These are phyloP conservation scores for Cafeteria roenbergensis DNA, from an alignment of 108 stramenopile species.

Conservation along the genomic window DNA sequence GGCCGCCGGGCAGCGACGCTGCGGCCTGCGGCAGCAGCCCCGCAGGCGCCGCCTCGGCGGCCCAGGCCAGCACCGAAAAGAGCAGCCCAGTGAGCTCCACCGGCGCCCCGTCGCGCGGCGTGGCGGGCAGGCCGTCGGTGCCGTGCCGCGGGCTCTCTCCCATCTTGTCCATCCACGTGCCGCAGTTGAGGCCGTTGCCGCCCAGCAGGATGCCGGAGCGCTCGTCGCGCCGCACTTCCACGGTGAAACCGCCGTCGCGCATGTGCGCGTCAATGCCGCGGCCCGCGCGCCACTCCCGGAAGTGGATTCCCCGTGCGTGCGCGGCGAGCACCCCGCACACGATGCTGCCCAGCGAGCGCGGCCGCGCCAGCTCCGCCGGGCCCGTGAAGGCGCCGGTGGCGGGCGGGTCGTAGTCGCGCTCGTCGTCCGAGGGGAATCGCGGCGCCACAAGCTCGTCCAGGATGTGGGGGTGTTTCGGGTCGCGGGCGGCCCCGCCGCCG, in stretches of 20 bases:
- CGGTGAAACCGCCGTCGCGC: not conserved
- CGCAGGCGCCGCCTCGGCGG: not conserved
- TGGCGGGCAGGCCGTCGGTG: conserved; percentile 3
- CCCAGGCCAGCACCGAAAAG: not conserved
- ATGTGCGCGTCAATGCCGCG: conserved; percentile 2
- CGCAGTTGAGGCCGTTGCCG: not conserved
- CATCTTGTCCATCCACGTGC: conserved; percentile 15
- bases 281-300: conserved; percentile 2
- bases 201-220: not conserved
- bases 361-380: not conserved
- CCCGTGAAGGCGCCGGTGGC: not conserved
- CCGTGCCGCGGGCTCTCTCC: not conserved
- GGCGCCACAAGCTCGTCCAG: not conserved
- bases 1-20: not conserved
- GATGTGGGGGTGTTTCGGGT: too few relatives aligned
- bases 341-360: not conserved
- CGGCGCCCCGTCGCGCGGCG: conserved; percentile 2
- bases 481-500: too few relatives aligned
- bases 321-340: not conserved
- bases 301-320: not conserved
- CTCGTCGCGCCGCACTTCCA: not conserved
- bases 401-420: not conserved
- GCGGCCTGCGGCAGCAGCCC: not conserved
- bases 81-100: not conserved
- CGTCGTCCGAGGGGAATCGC: not conserved